Base-by-base conservation (phyloP, 2,329 filamentous ascomycete genomes). In the Helicocarpus griseus region DNA sequence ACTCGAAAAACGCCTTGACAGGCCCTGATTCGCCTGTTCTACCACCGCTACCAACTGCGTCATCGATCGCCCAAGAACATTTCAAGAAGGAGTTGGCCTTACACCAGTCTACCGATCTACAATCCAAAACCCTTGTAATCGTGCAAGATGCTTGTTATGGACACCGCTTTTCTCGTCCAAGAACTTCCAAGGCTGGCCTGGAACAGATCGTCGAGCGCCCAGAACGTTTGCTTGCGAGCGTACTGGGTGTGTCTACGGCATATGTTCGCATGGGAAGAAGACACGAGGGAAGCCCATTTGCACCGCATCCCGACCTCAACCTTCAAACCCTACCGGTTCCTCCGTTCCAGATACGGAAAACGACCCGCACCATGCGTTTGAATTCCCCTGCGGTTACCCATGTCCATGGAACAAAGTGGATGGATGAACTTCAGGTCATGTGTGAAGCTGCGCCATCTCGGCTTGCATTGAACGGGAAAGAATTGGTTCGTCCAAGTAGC, bases 91-190 rank as follows among this genome's bases (percentile, higher is more conserved):
- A 95, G 64, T 68, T 94, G 29, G 74, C 79, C 14, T 68, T 76
- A 5, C 83, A 88, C 60, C 78, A 83, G 52, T 66, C 65, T 11
- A 61, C 60, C 13, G 62, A 69, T 51, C 54, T 68, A 5, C 56
- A 63, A 11, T 68, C 77, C 2, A 74, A 89, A 54, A 89, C 89
- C 0, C 71, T 94, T 4, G 89, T 97, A 44, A 78, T 98, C 28
- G 73, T 98, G 1, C 89, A 97, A 61, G 93, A 98, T 71, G 84
- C 86, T 49, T 95, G 91, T 69, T 98, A 97, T 65, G 90, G 91
- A 22, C 93, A 98, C 70, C 84, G 89, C 21, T 98, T 83, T 68
- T 88, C 90, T 9, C 80, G 93, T 41, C 89, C 89, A 3, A 84
- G 86, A 60, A 85, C 89, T 0, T 85, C 82, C 21, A 85, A 85